phyloP scores from a whole-genome alignment of 2,329 filamentous ascomycete species.

The Trichophyton rubrum region DNA sequence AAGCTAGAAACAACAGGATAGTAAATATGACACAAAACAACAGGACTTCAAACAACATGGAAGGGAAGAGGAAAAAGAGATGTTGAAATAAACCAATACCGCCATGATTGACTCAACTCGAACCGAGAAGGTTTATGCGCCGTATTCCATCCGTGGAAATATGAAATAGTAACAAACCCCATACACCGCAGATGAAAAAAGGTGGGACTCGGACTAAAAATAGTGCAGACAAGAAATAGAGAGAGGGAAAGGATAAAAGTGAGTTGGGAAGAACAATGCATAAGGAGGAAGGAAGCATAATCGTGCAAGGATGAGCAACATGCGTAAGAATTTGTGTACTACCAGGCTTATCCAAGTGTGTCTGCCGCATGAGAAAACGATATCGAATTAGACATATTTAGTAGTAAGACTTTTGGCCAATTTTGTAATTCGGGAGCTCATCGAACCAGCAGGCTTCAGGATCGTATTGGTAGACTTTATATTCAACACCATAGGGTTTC shows the following conservation, averaged over 20 bases:
- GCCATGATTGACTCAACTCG: background rate
- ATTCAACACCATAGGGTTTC: slow-evolving; percentile 94
- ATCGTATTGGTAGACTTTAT: slow-evolving; percentile 90
- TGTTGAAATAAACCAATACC: background rate
- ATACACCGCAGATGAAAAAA: background rate
- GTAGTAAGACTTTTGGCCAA: slow-evolving; percentile 36
- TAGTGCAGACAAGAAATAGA: background rate
- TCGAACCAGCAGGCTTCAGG: slow-evolving; percentile 67
- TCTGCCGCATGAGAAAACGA: background rate
- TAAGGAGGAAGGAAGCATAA: background rate
- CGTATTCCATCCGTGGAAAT: background rate
- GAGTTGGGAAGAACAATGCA: background rate
- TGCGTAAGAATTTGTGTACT: background rate
- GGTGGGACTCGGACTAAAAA: background rate
- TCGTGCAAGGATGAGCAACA: background rate
- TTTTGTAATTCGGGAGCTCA: slow-evolving; percentile 70
- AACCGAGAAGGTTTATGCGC: background rate
- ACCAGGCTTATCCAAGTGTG: background rate
- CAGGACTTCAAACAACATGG: background rate
- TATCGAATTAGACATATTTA: slow-evolving; percentile 7
- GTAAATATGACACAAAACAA: background rate
- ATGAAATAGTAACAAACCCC: background rate
- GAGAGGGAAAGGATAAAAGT: background rate
- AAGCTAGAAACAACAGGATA: slow-evolving; percentile 7
- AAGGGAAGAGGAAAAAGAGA: background rate